Base-by-base conservation (phyloP, 352 stramenopile species). In the Phytophthora pinifolia region DNA sequence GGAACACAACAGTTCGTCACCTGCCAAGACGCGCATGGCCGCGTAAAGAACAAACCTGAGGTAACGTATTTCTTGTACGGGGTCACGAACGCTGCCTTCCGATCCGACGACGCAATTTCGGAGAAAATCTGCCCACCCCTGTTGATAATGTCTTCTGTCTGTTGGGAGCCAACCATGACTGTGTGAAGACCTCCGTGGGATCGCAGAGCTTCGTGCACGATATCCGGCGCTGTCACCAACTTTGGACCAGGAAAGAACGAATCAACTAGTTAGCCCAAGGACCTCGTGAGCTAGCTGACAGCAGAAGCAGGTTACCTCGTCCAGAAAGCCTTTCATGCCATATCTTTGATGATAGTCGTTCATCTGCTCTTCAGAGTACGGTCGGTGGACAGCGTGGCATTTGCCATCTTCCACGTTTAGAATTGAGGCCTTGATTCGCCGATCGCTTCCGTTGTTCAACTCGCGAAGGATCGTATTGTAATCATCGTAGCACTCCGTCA, bases 11-110 rank as follows among this genome's bases (percentile, higher is more conserved):
- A 30, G 25, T 56, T 32, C 59, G 18, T 9, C 34, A 30, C 5
- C 31, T 35, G 13, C 25, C n/a, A 14, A 29, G 25, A 32, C 31
- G 13, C 1, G 25, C 36, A 37, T n/a, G 38, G 15, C 27, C 6
- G 25, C 17, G 31, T 10, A 46, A 27, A 27, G 15, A 8, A 64
- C 70, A 18, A 58, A 86, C 79, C 77, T 49, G 82, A 86, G 4
- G 81, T 88, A 13, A 94, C 79, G 35, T 95, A 95, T 74, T 92
- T 92, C 54, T 95, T 94, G 58, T 62, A 88, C 4, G 86, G 86
- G 9, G 83, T 95, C 17, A 93, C 74, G 15, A 95, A 89, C 7
- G 80, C 80, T 22, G 79, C 72, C 29, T 85, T 85, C n/a, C 81
- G 65, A 42, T 92, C 79, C 9, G 65, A 51, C 0, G 67, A 66